Evolutionary conservation across 805 yeast species (phyloP).

Genomic region (Zygosaccharomyces pseudorouxii): DNA sequence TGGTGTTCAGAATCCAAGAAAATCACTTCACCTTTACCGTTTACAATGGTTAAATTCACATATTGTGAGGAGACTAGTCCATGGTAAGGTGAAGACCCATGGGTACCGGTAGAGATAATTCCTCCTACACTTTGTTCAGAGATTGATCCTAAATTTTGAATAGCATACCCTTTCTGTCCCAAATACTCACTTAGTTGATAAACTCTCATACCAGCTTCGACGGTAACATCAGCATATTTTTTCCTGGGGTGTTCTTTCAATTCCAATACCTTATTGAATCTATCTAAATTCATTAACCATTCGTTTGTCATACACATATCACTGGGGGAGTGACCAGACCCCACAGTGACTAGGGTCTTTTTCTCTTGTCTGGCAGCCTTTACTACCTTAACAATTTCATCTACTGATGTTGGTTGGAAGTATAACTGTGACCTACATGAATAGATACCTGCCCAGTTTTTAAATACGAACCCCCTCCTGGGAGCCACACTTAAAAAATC

Average conservation of each 20-base stretch:
- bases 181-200: constrained; percentile 67
- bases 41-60: constrained; percentile 69
- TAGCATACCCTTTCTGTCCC: constrained; percentile 60
- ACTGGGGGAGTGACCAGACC: constrained; percentile 94
- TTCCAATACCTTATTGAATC: constrained; percentile 52
- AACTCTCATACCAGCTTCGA: constrained; percentile 88
- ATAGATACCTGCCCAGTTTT: constrained; percentile 87
- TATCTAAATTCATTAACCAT: constrained; percentile 86
- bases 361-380: constrained; percentile 53
- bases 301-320: constrained; percentile 81
- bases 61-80: constrained; percentile 86
- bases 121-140: constrained; percentile 94
- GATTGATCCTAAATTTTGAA: constrained; percentile 90
- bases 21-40: constrained; percentile 69
- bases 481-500: constrained; percentile 13
- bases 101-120: constrained; percentile 94
- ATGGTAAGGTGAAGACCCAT: constrained; percentile 90
- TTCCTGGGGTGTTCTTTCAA: constrained; percentile 49
- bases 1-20: constrained; percentile 48
- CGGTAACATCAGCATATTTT: constrained; percentile 79
- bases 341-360: constrained; percentile 76
- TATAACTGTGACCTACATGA: constrained; percentile 67
- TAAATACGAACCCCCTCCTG: constrained; percentile 36
- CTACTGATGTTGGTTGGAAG: constrained; percentile 69
- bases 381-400: constrained; percentile 66